Evolutionary conservation across 192 early-diverging fungal species (phyloP), one percentile per base, ranked within the genome.

Genomic region (Obelidium mucronatum): DNA sequence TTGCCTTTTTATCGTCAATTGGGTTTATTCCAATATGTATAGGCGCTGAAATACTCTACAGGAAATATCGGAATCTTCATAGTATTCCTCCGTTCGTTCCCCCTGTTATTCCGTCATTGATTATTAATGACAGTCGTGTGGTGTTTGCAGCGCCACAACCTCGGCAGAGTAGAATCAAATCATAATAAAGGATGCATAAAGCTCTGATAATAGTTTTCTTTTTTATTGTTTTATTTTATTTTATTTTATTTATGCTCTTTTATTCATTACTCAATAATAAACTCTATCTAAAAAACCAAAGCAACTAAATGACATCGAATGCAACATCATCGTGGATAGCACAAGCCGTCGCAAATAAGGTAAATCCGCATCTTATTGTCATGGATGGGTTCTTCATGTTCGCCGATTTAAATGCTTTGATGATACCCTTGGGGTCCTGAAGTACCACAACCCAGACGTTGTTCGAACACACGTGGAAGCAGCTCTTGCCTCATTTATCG

Each of bases 381-480:
- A 22, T 28, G 8, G 8, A 8, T 24, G 55, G 55, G 55, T n/a
- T n/a, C n/a, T n/a, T n/a, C n/a, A n/a, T n/a, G n/a, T n/a, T n/a
- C n/a, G n/a, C n/a, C n/a, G n/a, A n/a, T n/a, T n/a, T n/a, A n/a
- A 58, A 58, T 31, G 6, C 55, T 28, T 26, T 22, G 17, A 22
- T 31, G 8, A 31, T 1, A 58, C 26, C 30, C 55, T 5, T 58
- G 8, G 44, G 11, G 19, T 48, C 44, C 44, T 15, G 19, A 6
- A 93, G 90, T 93, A 93, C 74, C 80, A 81, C 26, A 80, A 89
- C 60, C 68, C 81, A 28, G 90, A 91, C 19, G 82, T 89, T 65
- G 87, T 86, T 40, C 89, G 86, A 72, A 78, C 86, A 53, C 91
- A 93, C 78, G 90, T 88, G 42, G 91, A 92, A 60, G 80, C 86